Conservation (phyloP, 441 rosid genomes). For the Breynia disticha region DNA sequence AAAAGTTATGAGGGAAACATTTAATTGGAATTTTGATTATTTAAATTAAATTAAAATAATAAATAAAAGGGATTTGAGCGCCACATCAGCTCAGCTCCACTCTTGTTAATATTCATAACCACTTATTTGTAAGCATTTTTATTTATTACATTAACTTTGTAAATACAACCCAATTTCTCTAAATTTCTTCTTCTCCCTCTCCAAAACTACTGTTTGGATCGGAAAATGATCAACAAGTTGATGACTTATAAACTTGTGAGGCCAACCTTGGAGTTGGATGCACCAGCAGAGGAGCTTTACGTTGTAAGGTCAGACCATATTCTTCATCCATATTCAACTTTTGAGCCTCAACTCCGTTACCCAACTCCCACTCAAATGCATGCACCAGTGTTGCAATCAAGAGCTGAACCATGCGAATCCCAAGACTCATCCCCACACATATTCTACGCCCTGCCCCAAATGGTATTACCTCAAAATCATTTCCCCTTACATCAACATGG, state of each 20-base stretch:
- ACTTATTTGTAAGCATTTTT: too few relatives aligned
- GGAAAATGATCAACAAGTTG: background rate
- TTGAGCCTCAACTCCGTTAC: conserved; percentile 29
- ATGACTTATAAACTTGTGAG: background rate
- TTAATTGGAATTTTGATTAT: too few relatives aligned
- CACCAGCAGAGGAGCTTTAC: conserved; percentile 48
- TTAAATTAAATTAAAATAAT: too few relatives aligned
- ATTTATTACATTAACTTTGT: too few relatives aligned
- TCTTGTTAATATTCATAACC: too few relatives aligned
- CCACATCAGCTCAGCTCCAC: too few relatives aligned
- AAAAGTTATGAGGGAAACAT: too few relatives aligned
- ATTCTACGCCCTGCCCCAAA: conserved; percentile 74
- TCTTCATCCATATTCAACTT: conserved; percentile 60
- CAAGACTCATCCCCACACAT: conserved; percentile 62
- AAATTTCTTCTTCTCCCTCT: too few relatives aligned
- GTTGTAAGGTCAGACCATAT: conserved; percentile 51
- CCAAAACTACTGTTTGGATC: too few relatives aligned
- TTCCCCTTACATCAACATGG: conserved; percentile 51
- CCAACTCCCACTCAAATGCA: conserved; percentile 62
- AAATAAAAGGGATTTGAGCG: too few relatives aligned
- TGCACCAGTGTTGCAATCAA: conserved; percentile 50
- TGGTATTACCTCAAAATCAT: conserved; percentile 59
- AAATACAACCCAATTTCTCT: too few relatives aligned
- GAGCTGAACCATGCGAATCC: conserved; percentile 52
- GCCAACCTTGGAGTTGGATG: conserved; percentile 46